Percentiles rank a stretch among this genome's conserved stretches.
Evolutionary conservation across 2,329 filamentous ascomycete species (phyloP).

Genomic region (Xylogone sp.): DNA sequence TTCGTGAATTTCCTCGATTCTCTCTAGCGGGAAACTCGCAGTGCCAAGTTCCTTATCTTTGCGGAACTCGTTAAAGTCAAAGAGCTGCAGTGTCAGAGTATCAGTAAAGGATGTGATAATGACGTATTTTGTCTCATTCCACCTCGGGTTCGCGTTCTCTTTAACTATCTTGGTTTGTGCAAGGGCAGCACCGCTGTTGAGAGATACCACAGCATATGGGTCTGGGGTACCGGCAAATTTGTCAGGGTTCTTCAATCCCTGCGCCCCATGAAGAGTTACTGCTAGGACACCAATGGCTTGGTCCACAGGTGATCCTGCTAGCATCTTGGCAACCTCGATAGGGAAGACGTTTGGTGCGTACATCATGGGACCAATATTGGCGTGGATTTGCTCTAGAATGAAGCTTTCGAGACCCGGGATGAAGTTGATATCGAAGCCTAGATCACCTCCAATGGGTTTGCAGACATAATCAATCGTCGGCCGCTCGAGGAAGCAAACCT

Average conservation of each 20-base stretch:
- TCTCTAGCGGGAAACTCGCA: slow-evolving; percentile 81
- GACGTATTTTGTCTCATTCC: slow-evolving; percentile 96
- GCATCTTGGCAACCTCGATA: slow-evolving; percentile 97
- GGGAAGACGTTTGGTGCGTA: slow-evolving; percentile 97
- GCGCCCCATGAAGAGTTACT: slow-evolving; percentile 84
- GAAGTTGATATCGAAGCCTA: slow-evolving; percentile 99
- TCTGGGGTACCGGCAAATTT: slow-evolving; percentile 90
- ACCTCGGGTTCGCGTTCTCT: slow-evolving; percentile 81
- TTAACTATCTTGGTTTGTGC: slow-evolving; percentile 85
- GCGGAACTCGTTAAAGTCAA: slow-evolving; percentile 91
- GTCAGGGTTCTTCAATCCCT: slow-evolving; percentile 91
- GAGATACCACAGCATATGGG: slow-evolving; percentile 79
- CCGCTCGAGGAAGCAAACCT: slow-evolving; percentile 89
- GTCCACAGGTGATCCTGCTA: slow-evolving; percentile 89
- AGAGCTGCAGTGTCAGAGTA: slow-evolving; percentile 77
- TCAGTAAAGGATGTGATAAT: slow-evolving; percentile 91
- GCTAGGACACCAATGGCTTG: slow-evolving; percentile 93
- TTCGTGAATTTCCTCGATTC: slow-evolving; percentile 70
- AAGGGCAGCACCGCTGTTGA: slow-evolving; percentile 78
- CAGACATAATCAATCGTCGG: slow-evolving; percentile 95
- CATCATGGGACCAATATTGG: slow-evolving; percentile 94
- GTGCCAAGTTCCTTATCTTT: slow-evolving; percentile 94
- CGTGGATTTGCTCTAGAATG: slow-evolving; percentile 94
- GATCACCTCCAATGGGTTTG: slow-evolving; percentile 94
- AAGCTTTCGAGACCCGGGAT: slow-evolving; percentile 91